Evolutionary conservation across 345 rosid species (phyloP), one percentile per base, ranked within the genome.

Genomic region (Citropsis articulata): DNA sequence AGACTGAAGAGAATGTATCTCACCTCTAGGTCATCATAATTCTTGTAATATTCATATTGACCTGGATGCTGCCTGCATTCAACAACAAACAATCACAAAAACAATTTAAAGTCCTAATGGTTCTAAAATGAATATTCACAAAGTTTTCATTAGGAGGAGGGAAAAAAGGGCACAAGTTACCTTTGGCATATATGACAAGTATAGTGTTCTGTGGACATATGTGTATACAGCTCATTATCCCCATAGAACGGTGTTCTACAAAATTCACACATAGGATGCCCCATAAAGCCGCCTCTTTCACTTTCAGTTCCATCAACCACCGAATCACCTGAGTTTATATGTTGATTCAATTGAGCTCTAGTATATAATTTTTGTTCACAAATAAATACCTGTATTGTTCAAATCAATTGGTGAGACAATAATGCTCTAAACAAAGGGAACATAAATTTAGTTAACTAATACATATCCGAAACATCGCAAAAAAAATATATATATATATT

Each of bases 261-360:
- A 80, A 97, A 94, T 79, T 94, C 97, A 85, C 98, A 97, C 81
- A 84, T 80, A 24, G 99, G 98, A 88, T 97, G 99, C 16, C 99
- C 99, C 80, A 79, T 77, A 64, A 97, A 94, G 66, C 99, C 99
- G 77, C 98, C 98, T 79, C 98, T 90, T 82, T 97, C 99, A 83
- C 96, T 91, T 81, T 93, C 99, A 84, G 79, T 89, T 62, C 99
- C 99, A 83, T 97, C 99, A 79, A 94, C 99, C 84, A 88, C 96
- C 36, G 98, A 89, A 78, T 94, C 95, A 81, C 98, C 99, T 18
- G 98, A 90, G 66, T 53, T 85, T 81, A 90, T 94, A 77, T 97
- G 99, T 79, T 88, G 97, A 73, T 90, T 91, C 85, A 97, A 83
- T 66, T 97, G 99, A 36, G 90, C 86, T 78, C 97, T 90, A 33